These are phyloP conservation scores for Phyllosticta capitalensis DNA, from an alignment of 2,329 filamentous ascomycete genomes.

Conservation along the genomic window DNA sequence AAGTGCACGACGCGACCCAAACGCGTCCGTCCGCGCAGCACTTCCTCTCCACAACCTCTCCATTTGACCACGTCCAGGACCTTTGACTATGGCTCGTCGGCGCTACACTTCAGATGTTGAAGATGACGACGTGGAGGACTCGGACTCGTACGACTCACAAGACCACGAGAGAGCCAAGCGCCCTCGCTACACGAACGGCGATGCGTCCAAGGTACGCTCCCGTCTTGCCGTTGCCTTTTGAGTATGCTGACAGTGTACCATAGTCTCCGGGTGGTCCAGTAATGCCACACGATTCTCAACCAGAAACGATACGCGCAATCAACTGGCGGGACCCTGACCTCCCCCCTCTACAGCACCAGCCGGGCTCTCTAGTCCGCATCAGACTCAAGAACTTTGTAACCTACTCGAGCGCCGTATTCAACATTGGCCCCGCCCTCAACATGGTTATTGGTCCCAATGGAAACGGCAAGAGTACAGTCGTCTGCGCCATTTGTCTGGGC, in stretches of 20 bases:
- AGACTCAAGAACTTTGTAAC: slow-evolving; percentile 86
- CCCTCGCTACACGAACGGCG: neutral
- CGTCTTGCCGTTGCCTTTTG: neutral
- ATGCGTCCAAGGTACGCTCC: neutral
- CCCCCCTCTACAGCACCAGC: slow-evolving; percentile 32
- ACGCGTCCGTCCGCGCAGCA: slow-evolving; percentile 5
- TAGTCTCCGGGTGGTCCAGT: slow-evolving; percentile 3
- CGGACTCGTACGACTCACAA: neutral
- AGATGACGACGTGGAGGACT: slow-evolving; percentile 4
- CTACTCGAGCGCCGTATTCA: slow-evolving; percentile 84
- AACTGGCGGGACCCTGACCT: neutral
- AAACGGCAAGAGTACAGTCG: slow-evolving; percentile 92
- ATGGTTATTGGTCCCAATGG: slow-evolving; percentile 99
- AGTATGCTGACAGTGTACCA: neutral
- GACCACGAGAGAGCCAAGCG: slow-evolving; percentile 1
- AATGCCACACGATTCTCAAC: slow-evolving; percentile 10
- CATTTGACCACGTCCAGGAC: neutral
- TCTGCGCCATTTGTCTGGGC: slow-evolving; percentile 92
- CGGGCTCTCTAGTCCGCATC: slow-evolving; percentile 83
- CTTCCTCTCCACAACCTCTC: neutral
- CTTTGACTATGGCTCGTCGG: slow-evolving; percentile 1
- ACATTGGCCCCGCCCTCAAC: slow-evolving; percentile 84
- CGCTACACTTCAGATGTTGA: slow-evolving; percentile 3
- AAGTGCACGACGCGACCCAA: slow-evolving; percentile 1
- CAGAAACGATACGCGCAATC: too few relatives aligned